Percentiles rank a stretch among this genome's conserved stretches.
phyloP scores from a whole-genome alignment of 73 alveolate species.

The Uronychia binucleata region DNA sequence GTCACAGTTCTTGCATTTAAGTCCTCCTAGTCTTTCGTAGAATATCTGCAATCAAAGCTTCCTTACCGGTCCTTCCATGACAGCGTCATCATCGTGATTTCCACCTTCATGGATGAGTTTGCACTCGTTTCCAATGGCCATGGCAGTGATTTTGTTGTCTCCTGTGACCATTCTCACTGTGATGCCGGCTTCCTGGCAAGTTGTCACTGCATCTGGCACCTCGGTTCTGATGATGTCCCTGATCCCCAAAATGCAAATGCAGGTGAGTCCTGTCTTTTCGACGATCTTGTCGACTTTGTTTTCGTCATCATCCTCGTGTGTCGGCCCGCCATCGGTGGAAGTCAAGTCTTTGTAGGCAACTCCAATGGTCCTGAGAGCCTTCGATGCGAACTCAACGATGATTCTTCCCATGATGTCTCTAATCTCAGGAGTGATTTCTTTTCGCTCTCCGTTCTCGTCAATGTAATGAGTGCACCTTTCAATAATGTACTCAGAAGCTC shows the following conservation, averaged over 20 bases:
- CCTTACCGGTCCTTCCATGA: slow-evolving; percentile 71
- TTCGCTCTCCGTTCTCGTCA: slow-evolving; percentile 25
- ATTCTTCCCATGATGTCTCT: slow-evolving; percentile 60
- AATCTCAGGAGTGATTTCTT: slow-evolving; percentile 38
- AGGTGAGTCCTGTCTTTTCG: slow-evolving; percentile 71
- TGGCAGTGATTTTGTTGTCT: slow-evolving; percentile 94
- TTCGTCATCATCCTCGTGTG: slow-evolving; percentile 49
- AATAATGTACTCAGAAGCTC: slow-evolving; percentile 66
- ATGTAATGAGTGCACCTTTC: slow-evolving; percentile 28
- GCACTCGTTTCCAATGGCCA: slow-evolving; percentile 94
- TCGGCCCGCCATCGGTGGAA: slow-evolving; percentile 27
- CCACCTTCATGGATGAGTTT: slow-evolving; percentile 49
- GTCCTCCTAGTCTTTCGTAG: slow-evolving; percentile 81
- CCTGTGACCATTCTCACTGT: slow-evolving; percentile 98
- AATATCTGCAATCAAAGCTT: slow-evolving; percentile 15
- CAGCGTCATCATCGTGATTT: slow-evolving; percentile 56
- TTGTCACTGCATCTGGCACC: slow-evolving; percentile 70
- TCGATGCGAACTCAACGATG: slow-evolving; percentile 71
- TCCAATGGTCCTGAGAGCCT: slow-evolving; percentile 77
- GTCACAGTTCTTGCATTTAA: slow-evolving; percentile 70
- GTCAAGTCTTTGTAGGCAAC: slow-evolving; percentile 74
- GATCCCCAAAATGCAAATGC: slow-evolving; percentile 86
- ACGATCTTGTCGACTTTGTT: slow-evolving; percentile 38
- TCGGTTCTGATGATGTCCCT: slow-evolving; percentile 93
- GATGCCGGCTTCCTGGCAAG: slow-evolving; percentile 88